Base-by-base conservation (phyloP, 805 yeast genomes). In the Ogataea ganodermae region DNA sequence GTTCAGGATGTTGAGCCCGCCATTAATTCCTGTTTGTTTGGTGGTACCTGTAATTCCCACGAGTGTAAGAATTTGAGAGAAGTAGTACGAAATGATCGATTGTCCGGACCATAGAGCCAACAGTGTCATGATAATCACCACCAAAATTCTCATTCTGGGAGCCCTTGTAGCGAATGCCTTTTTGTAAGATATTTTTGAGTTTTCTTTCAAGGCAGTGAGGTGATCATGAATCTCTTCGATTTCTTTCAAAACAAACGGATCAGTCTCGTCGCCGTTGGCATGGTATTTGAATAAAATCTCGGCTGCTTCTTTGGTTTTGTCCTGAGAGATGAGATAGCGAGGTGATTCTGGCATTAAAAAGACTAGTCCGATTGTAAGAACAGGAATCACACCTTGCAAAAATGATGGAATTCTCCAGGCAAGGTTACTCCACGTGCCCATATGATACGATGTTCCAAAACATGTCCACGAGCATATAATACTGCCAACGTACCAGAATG, bases 321-420 rank as follows among this genome's bases (percentile, higher is more conserved):
- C 71, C 45, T 56, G 64, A 44, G 61, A 52, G 23, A 70, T 51
- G 31, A 63, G 62, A 46, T 31, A 71, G 50, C 75, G 58, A 46
- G 75, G 75, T 12, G 69, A 62, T 56, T 71, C 75, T 5, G 77
- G 77, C 35, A 70, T 48, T 59, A 65, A 50, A 35, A 38, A 69
- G 41, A 71, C 51, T 21, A 66, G 50, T 5, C 53, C 9, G 8
- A 67, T 24, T 53, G 74, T 79, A 17, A 72, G 16, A 6, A 72
- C 23, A 3, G 83, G 80, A 50, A 75, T 59, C 22, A 67, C 50
- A 45, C 74, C 78, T 62, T 78, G 83, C 26, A 78, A 48, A 47
- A 67, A 70, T 5, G 79, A 69, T 21, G 83, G 82, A 47, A 76
- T 66, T 62, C 78, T 73, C 83, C 83, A 78, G 24, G 70, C 61